A percentile compares a stretch with the other conserved stretches of the same genome.
Conservation (phyloP, 2,329 filamentous ascomycete species). For the Clarireedia paspali region DNA sequence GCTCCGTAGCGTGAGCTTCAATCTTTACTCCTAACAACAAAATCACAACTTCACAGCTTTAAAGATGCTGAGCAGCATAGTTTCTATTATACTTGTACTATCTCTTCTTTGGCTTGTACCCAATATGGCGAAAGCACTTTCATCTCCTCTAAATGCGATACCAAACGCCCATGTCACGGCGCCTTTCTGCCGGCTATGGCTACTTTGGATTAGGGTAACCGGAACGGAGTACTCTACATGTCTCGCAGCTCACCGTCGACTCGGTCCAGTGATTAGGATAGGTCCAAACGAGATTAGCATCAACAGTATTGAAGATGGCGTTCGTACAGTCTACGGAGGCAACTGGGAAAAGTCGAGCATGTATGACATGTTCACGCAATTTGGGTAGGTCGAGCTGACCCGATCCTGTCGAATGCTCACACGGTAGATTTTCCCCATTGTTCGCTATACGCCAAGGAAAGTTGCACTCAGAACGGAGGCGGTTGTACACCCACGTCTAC, state of each 20-base stretch:
- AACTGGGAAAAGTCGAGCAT: neutral
- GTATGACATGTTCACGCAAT: constrained; percentile 1
- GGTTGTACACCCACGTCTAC: neutral
- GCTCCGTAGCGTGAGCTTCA: too few relatives aligned
- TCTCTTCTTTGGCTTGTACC: neutral
- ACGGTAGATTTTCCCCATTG: neutral
- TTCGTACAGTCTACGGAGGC: neutral
- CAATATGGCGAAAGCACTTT: neutral
- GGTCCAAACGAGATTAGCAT: neutral
- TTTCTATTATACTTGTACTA: neutral
- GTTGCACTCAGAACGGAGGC: neutral
- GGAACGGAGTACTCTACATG: neutral
- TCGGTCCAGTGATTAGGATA: constrained; percentile 1
- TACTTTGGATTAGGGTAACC: neutral
- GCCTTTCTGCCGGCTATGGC: neutral
- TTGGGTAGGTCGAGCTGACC: neutral
- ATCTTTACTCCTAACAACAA: too few relatives aligned
- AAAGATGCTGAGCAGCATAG: neutral
- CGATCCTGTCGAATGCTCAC: neutral
- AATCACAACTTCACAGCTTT: too few relatives aligned
- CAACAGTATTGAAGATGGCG: constrained; percentile 1
- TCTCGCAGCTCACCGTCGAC: neutral
- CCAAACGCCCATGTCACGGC: neutral
- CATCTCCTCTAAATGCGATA: neutral
- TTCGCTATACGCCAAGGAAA: neutral